Conservation (phyloP, 2,329 filamentous ascomycete genomes). For the Camillea tinctor region DNA sequence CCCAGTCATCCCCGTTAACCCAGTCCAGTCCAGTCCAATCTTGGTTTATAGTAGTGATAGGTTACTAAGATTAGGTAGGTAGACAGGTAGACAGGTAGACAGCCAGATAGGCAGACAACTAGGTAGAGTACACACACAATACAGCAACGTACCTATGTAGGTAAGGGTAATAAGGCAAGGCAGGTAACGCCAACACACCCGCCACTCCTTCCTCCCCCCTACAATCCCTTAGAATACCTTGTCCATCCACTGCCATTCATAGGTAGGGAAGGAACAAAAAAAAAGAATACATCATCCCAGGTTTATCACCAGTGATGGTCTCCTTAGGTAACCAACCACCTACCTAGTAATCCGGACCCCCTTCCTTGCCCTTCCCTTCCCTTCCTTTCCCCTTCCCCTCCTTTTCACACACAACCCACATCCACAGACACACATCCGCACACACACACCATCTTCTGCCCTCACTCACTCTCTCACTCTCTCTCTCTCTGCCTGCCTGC, state of each 20-base stretch:
- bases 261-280: too few relatives aligned
- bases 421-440: too few relatives aligned
- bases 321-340: not conserved
- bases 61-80: constrained; percentile 5
- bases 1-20: too few relatives aligned
- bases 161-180: constrained; percentile 13
- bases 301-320: too few relatives aligned
- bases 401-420: not conserved
- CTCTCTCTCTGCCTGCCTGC: not conserved
- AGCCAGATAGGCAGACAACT: not conserved
- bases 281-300: too few relatives aligned
- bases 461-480: not conserved
- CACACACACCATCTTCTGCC: not conserved
- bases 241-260: constrained; percentile 1
- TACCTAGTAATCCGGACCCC: not conserved
- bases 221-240: not conserved
- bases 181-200: constrained; percentile 24
- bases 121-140: too few relatives aligned
- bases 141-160: too few relatives aligned
- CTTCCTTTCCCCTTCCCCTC: not conserved
- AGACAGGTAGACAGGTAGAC: constrained; percentile 9
- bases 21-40: not conserved
- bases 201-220: too few relatives aligned
- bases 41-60: too few relatives aligned
- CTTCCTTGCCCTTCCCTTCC: constrained; percentile 1